These are phyloP conservation scores for Mycena latifolia DNA, from an alignment of 768 basidiomycete species.

Conservation along the genomic window DNA sequence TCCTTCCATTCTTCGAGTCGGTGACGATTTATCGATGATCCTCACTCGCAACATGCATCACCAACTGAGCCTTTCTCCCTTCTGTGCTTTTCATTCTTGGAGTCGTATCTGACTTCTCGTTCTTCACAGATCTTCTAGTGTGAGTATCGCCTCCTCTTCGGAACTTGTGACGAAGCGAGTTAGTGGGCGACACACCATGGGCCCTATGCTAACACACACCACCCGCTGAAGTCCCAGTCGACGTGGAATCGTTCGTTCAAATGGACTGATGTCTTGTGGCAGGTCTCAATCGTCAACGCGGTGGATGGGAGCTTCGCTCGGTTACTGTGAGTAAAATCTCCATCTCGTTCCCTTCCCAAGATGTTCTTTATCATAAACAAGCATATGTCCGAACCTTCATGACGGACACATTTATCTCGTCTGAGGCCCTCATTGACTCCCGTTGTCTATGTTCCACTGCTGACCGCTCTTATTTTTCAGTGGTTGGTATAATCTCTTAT, in stretches of 20 bases:
- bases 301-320: neutral
- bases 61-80: constrained; percentile 60
- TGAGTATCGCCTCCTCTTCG: constrained; percentile 25
- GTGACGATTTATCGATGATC: constrained; percentile 78
- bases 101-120: constrained; percentile 22
- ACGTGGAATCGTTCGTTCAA: neutral
- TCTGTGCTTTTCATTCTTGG: constrained; percentile 17
- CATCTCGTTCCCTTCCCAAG: constrained; percentile 45
- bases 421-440: constrained; percentile 54
- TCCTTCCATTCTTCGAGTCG: constrained; percentile 64
- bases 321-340: constrained; percentile 5
- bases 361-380: constrained; percentile 69
- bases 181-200: constrained; percentile 53
- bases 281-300: neutral
- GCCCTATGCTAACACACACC: constrained; percentile 56
- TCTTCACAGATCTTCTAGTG: constrained; percentile 18
- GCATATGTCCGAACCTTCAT: constrained; percentile 80
- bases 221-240: constrained; percentile 52
- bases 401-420: constrained; percentile 63
- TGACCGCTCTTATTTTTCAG: constrained; percentile 14
- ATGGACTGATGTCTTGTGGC: constrained; percentile 11
- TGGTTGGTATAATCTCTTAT: neutral
- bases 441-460: neutral
- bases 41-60: constrained; percentile 86
- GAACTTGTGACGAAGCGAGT: constrained; percentile 48